phyloP scores from a whole-genome alignment of 805 yeast species.

The Yamadazyma sp. region DNA sequence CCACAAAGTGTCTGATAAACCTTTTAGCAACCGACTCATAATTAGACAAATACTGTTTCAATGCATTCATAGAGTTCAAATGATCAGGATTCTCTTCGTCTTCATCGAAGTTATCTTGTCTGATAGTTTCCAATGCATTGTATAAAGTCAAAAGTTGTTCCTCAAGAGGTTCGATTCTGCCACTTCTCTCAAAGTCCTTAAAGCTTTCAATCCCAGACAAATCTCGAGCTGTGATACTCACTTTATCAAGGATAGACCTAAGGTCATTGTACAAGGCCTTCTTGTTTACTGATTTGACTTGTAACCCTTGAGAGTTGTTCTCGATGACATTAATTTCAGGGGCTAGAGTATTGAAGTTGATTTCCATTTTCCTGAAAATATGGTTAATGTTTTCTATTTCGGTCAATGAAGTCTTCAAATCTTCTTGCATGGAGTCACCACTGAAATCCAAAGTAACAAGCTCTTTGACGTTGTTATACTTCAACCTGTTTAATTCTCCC shows the following conservation, averaged over 20 bases:
- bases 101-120: constrained; percentile 30
- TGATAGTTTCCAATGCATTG: constrained; percentile 64
- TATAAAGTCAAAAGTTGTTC: constrained; percentile 53
- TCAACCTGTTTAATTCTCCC: constrained; percentile 59
- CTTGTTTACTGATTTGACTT: constrained; percentile 79
- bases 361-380: constrained; percentile 42
- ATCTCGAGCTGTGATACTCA: constrained; percentile 59
- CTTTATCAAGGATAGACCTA: constrained; percentile 65
- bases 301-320: constrained; percentile 74
- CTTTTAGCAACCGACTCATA: constrained; percentile 56
- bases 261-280: constrained; percentile 72
- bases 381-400: constrained; percentile 38
- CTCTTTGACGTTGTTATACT: constrained; percentile 59
- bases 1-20: constrained; percentile 49
- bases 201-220: constrained; percentile 47
- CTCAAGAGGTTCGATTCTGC: constrained; percentile 51
- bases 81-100: constrained; percentile 34
- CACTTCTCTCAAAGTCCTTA: constrained; percentile 48
- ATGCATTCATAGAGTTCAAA: constrained; percentile 67
- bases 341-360: constrained; percentile 44
- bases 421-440: constrained; percentile 31
- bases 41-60: constrained; percentile 59
- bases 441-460: constrained; percentile 37
- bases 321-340: constrained; percentile 73
- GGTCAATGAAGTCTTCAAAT: constrained; percentile 30